phyloP scores from a whole-genome alignment of 2,329 filamentous ascomycete genomes.

The Neopestalotiopsis sp. region DNA sequence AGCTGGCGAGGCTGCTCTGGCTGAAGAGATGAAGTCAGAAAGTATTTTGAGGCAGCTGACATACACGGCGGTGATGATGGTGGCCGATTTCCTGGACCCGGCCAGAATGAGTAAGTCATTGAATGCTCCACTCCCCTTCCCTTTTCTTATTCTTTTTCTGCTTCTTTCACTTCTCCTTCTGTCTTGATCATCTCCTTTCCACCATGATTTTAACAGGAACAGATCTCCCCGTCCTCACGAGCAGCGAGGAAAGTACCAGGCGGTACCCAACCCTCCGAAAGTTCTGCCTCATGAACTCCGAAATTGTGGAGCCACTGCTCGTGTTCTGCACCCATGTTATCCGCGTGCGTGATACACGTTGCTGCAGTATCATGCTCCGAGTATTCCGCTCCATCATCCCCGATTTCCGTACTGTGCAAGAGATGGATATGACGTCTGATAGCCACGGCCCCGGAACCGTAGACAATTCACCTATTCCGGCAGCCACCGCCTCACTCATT shows the following conservation, averaged over 20 bases:
- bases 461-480: slow-evolving; percentile 53
- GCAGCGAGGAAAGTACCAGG: slow-evolving; percentile 32
- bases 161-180: background rate
- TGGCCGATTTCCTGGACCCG: slow-evolving; percentile 87
- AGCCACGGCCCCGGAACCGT: slow-evolving; percentile 24
- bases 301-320: slow-evolving; percentile 85
- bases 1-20: slow-evolving; percentile 77
- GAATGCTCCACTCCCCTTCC: no score
- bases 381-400: slow-evolving; percentile 87
- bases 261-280: slow-evolving; percentile 70
- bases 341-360: slow-evolving; percentile 86
- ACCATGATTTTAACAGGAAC: slow-evolving; percentile 36
- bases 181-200: no score
- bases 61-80: slow-evolving; percentile 89
- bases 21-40: slow-evolving; percentile 97
- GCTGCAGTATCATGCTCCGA: slow-evolving; percentile 82
- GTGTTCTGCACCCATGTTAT: slow-evolving; percentile 92
- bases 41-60: slow-evolving; percentile 93
- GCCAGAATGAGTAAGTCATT: slow-evolving; percentile 62
- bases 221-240: slow-evolving; percentile 21
- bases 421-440: slow-evolving; percentile 14
- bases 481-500: slow-evolving; percentile 68
- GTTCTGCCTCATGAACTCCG: slow-evolving; percentile 80
- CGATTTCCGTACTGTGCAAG: slow-evolving; percentile 62
- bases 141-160: background rate